These are phyloP conservation scores for Saccharomycopsis fodiens DNA, from an alignment of 805 yeast genomes.

Conservation along the genomic window DNA sequence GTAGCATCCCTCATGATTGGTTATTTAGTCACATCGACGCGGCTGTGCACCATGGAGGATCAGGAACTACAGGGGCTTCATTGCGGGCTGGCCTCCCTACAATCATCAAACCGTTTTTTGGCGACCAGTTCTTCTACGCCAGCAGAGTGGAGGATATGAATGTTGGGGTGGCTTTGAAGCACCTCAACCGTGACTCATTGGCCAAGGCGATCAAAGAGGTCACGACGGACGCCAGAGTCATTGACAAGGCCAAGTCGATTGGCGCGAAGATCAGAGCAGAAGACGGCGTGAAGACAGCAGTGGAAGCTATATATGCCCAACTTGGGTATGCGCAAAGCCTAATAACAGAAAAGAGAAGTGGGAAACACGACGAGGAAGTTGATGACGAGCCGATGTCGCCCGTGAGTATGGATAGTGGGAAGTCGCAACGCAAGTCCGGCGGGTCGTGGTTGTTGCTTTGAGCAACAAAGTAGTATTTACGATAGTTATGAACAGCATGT, in stretches of 20 bases:
- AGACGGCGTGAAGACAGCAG: slow-evolving; percentile 72
- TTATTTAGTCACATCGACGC: slow-evolving; percentile 82
- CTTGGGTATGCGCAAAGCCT: slow-evolving; percentile 66
- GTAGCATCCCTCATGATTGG: slow-evolving; percentile 90
- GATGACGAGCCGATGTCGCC: neutral
- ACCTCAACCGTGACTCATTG: slow-evolving; percentile 56
- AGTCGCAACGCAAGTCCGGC: neutral
- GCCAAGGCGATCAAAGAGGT: slow-evolving; percentile 64
- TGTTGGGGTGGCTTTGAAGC: slow-evolving; percentile 65
- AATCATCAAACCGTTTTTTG: slow-evolving; percentile 88
- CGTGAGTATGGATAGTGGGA: neutral
- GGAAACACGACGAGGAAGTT: neutral
- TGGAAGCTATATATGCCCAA: slow-evolving; percentile 70
- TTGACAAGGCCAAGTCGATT: slow-evolving; percentile 55
- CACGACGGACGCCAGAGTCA: slow-evolving; percentile 57
- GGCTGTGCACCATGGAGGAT: slow-evolving; percentile 96
- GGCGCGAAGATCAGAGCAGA: slow-evolving; percentile 64
- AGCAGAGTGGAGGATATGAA: slow-evolving; percentile 82
- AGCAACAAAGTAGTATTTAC: neutral
- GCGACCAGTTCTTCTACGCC: slow-evolving; percentile 93
- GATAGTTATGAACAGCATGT: too few relatives aligned
- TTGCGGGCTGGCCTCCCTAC: slow-evolving; percentile 83
- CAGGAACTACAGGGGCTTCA: slow-evolving; percentile 94
- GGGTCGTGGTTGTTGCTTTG: slow-evolving; percentile 13
- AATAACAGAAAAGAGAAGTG: slow-evolving; percentile 2